These are phyloP conservation scores for Pseudophaeomoniella oleicola DNA, from an alignment of 2,329 filamentous ascomycete genomes.

Conservation along the genomic window DNA sequence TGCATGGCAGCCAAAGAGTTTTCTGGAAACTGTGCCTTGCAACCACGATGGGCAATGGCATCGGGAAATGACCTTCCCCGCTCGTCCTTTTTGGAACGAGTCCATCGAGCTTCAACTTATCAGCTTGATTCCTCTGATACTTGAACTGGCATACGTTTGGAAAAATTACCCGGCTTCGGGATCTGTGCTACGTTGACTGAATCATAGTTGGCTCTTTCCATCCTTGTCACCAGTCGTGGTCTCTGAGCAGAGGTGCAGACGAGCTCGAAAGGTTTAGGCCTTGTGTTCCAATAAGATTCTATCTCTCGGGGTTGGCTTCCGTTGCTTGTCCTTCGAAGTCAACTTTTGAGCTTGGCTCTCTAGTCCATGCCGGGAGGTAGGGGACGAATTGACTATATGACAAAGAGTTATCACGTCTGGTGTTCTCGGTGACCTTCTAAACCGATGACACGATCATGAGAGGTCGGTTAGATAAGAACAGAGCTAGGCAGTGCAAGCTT, in stretches of 20 bases:
- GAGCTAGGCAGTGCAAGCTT: too few species aligned
- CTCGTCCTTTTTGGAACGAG: conserved; percentile 10
- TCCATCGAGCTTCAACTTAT: conserved; percentile 14
- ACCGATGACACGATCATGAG: too few species aligned
- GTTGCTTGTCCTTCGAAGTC: too few species aligned
- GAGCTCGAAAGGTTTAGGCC: too few species aligned
- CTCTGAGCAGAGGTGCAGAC: neutral
- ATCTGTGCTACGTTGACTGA: neutral
- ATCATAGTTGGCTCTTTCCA: neutral
- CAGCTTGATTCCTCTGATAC: neutral
- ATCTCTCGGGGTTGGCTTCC: too few species aligned
- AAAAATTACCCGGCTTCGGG: neutral
- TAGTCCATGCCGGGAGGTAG: too few species aligned
- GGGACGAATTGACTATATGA: too few species aligned
- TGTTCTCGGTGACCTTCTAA: too few species aligned
- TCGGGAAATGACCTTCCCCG: conserved; percentile 17
- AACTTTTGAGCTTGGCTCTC: too few species aligned
- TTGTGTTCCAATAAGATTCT: too few species aligned
- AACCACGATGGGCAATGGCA: conserved; percentile 27
- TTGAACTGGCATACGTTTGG: neutral
- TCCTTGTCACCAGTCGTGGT: neutral
- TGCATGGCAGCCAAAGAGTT: conserved; percentile 72
- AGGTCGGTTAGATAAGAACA: too few species aligned
- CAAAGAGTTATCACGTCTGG: too few species aligned
- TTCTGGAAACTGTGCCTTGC: conserved; percentile 63